Conservation (phyloP, 208 protist species). For the Crithidia acanthocephali region DNA sequence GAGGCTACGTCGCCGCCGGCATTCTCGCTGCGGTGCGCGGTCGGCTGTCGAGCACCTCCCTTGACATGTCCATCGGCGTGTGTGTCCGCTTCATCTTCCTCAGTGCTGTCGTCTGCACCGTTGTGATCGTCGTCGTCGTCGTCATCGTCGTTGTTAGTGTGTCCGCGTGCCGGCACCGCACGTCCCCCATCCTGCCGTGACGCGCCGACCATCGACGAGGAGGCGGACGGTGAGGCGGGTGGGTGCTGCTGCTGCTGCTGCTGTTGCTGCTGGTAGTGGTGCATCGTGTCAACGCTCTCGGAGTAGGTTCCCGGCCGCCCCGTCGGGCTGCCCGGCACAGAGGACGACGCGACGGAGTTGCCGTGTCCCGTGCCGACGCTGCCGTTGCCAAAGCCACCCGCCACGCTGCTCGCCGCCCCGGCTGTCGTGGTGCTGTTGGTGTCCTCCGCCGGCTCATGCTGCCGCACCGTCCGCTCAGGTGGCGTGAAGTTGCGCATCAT, state of each 20-base stretch:
- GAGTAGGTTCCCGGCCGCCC: not conserved
- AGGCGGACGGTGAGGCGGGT: too few species aligned
- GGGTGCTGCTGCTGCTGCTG: too few species aligned
- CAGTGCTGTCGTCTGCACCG: too few species aligned
- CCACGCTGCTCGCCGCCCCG: conserved; percentile 1
- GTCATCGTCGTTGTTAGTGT: too few species aligned
- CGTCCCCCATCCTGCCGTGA: too few species aligned
- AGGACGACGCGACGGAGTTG: conserved; percentile 11
- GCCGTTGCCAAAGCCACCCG: conserved; percentile 1
- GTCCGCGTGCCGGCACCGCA: too few species aligned
- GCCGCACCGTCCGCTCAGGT: conserved; percentile 40
- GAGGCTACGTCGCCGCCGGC: not conserved
- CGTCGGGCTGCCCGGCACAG: not conserved
- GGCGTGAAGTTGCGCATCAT: conserved; percentile 45
- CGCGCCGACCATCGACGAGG: too few species aligned
- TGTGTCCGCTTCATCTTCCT: too few species aligned
- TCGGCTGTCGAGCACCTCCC: not conserved
- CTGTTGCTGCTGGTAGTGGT: not conserved
- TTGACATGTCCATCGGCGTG: too few species aligned
- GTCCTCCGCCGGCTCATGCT: conserved; percentile 15
- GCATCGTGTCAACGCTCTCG: not conserved
- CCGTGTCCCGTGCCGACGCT: not conserved
- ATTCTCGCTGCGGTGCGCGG: not conserved
- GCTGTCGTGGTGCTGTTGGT: conserved; percentile 10
- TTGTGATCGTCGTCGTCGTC: not conserved